Evolutionary conservation across 2,329 filamentous ascomycete genomes (phyloP).

Genomic region (Huntiella omanensis): DNA sequence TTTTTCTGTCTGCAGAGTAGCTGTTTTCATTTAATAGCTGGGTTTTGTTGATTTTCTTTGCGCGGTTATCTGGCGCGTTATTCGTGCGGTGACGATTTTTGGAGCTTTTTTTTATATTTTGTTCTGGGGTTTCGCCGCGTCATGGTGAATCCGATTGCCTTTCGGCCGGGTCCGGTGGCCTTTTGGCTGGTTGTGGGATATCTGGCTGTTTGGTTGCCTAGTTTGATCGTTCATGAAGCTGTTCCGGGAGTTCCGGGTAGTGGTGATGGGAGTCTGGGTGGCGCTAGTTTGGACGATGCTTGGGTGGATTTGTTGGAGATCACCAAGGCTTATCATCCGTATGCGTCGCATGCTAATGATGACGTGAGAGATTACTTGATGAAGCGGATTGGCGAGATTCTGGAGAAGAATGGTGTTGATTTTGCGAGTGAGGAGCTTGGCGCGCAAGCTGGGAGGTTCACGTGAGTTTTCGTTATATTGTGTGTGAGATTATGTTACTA

Average conservation of each 20-base stretch:
- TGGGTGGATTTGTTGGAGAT: slow-evolving; percentile 69
- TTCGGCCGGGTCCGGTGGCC: slow-evolving; percentile 64
- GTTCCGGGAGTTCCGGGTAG: slow-evolving; percentile 41
- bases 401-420: slow-evolving; percentile 38
- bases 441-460: slow-evolving; percentile 11
- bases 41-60: no score
- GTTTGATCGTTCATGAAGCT: slow-evolving; percentile 56
- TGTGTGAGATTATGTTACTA: not conserved
- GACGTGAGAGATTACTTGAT: slow-evolving; percentile 60
- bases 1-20: no score
- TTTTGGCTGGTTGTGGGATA: slow-evolving; percentile 62
- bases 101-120: not conserved
- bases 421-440: slow-evolving; percentile 24
- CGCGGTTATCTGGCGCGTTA: no score
- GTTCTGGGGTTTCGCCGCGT: not conserved
- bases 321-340: slow-evolving; percentile 64
- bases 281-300: slow-evolving; percentile 66
- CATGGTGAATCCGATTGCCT: slow-evolving; percentile 43
- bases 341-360: slow-evolving; percentile 73
- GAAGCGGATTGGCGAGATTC: slow-evolving; percentile 47
- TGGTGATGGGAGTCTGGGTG: slow-evolving; percentile 32
- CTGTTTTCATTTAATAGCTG: no score
- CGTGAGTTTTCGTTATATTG: slow-evolving; percentile 2
- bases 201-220: slow-evolving; percentile 52
- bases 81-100: not conserved